These are phyloP conservation scores for Dipodascopsis tothii DNA, from an alignment of 805 yeast genomes.

Conservation along the genomic window DNA sequence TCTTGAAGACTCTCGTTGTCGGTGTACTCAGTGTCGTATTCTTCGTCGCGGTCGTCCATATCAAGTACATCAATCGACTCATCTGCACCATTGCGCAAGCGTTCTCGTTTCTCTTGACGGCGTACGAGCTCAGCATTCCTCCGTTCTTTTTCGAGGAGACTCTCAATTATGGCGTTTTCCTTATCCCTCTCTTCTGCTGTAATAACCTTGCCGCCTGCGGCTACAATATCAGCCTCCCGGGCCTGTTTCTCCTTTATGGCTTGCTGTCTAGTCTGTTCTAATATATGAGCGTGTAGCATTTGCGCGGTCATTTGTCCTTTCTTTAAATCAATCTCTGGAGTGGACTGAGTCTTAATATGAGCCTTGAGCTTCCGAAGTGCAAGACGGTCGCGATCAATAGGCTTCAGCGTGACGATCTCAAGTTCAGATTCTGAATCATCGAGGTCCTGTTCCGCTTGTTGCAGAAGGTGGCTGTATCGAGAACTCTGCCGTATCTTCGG, in stretches of 20 bases:
- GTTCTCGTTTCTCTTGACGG: constrained; percentile 9
- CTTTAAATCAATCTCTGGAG: constrained; percentile 1
- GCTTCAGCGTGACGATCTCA: constrained; percentile 7
- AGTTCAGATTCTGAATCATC: constrained; percentile 6
- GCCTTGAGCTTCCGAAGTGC: constrained; percentile 8
- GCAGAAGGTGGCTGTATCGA: too few species aligned
- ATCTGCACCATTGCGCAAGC: neutral
- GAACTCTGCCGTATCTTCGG: too few species aligned
- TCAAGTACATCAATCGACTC: neutral
- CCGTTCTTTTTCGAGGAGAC: constrained; percentile 16
- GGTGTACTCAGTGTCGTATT: constrained; percentile 10
- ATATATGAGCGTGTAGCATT: constrained; percentile 5
- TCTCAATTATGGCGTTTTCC: constrained; percentile 18
- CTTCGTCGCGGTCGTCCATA: constrained; percentile 10
- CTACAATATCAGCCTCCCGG: constrained; percentile 4
- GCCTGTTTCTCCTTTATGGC: constrained; percentile 6
- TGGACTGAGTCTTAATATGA: neutral
- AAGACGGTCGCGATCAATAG: constrained; percentile 1
- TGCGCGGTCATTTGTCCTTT: constrained; percentile 8
- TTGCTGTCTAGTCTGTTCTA: constrained; percentile 8
- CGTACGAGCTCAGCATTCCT: constrained; percentile 10
- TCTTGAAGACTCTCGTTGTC: constrained; percentile 2
- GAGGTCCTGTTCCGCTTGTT: too few species aligned
- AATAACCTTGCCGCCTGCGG: constrained; percentile 7
- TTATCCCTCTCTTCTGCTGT: constrained; percentile 12